Conservation (phyloP, 345 rosid genomes). For the Syzygium aqueum region DNA sequence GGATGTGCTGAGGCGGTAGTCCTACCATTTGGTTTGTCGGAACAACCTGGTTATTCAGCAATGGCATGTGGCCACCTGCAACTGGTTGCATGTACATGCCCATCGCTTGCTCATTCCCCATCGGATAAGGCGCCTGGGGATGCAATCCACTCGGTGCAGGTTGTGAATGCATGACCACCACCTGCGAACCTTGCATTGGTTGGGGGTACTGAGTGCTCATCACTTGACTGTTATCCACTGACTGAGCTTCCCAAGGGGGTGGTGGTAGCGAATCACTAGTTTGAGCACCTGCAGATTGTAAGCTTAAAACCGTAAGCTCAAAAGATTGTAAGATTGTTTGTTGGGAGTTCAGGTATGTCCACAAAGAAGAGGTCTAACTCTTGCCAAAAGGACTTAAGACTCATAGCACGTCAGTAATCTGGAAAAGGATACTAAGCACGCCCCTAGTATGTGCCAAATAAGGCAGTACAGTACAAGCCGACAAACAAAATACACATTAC, state of each 20-base stretch:
- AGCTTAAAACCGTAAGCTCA: conserved; percentile 8
- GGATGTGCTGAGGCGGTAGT: conserved; percentile 34
- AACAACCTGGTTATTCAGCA: conserved; percentile 2
- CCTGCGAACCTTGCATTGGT: conserved; percentile 49
- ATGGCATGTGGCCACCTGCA: conserved; percentile 12
- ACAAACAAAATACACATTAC: background rate
- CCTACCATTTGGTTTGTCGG: conserved; percentile 32
- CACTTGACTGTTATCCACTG: conserved; percentile 42
- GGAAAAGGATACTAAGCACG: background rate
- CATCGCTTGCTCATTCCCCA: conserved; percentile 39
- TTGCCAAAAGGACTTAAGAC: background rate
- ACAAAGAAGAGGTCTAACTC: background rate
- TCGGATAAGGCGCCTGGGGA: conserved; percentile 37
- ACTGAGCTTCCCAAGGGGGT: conserved; percentile 96
- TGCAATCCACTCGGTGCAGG: conserved; percentile 27
- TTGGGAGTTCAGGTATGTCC: background rate
- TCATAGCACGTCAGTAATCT: background rate
- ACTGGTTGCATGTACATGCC: conserved; percentile 65
- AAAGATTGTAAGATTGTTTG: background rate
- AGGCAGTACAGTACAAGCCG: background rate
- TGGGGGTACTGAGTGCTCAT: conserved; percentile 53
- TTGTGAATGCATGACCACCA: conserved; percentile 11
- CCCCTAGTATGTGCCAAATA: background rate
- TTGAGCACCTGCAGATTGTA: conserved; percentile 45
- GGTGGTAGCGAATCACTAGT: conserved; percentile 61